Evolutionary conservation across 495 filamentous ascomycete species (phyloP).

Genomic region (Talaromyces adpressus): DNA sequence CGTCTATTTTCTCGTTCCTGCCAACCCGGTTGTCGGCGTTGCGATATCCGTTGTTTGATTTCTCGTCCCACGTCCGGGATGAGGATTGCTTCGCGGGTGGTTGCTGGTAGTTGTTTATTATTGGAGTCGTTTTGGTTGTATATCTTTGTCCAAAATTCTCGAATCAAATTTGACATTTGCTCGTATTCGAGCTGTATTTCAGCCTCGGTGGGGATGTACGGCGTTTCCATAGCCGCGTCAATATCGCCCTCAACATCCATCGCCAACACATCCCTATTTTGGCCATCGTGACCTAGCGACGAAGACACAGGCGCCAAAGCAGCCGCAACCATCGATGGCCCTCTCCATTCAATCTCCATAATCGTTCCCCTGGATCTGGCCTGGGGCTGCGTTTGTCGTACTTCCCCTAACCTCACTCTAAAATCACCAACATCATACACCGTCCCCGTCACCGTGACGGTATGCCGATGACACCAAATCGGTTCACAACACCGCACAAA

Average conservation of each 20-base stretch:
- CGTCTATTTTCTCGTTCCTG: slow-evolving; percentile 3
- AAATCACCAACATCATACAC: slow-evolving; percentile 42
- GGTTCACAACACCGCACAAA: slow-evolving; percentile 39
- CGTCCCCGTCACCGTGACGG: slow-evolving; percentile 30
- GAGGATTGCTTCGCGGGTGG: slow-evolving; percentile 33
- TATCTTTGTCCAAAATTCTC: slow-evolving; percentile 34
- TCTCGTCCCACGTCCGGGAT: slow-evolving; percentile 37
- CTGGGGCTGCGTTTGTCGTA: slow-evolving; percentile 34
- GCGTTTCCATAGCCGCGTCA: slow-evolving; percentile 25
- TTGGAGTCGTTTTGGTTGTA: slow-evolving; percentile 3
- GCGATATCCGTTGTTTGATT: slow-evolving; percentile 14
- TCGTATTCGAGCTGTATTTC: slow-evolving; percentile 38
- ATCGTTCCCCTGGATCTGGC: slow-evolving; percentile 32
- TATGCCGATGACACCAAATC: slow-evolving; percentile 38
- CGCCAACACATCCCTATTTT: background rate
- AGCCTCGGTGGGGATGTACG: slow-evolving; percentile 19
- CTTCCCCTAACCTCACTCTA: slow-evolving; percentile 36
- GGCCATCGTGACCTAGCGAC: background rate
- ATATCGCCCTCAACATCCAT: slow-evolving; percentile 13
- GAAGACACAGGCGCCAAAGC: background rate
- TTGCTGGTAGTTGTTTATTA: background rate
- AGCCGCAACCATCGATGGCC: slow-evolving; percentile 28
- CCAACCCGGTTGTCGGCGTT: slow-evolving; percentile 3
- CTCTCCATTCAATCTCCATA: slow-evolving; percentile 39
- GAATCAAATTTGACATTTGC: slow-evolving; percentile 31